A percentile compares a stretch with the other conserved stretches of the same genome.
Conservation (phyloP, 352 stramenopile species). For the Globisporangium canariense region DNA sequence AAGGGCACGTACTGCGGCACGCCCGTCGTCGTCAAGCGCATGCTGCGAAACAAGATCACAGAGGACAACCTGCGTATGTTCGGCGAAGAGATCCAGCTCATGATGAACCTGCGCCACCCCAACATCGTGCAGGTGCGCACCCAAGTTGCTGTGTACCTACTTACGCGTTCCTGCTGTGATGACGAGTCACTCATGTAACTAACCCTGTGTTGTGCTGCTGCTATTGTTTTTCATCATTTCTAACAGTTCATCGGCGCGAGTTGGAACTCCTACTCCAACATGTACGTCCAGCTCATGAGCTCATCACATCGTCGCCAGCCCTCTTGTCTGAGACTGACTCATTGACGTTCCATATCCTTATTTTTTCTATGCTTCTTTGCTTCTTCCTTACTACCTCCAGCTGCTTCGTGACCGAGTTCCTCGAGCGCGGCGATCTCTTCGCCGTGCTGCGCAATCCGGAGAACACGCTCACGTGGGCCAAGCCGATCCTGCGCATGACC, state of each 20-base stretch:
- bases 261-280: constrained; percentile 91
- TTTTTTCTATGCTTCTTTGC: constrained; percentile 10
- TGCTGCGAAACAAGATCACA: constrained; percentile 88
- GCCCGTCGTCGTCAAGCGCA: constrained; percentile 85
- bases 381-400: constrained; percentile 24
- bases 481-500: constrained; percentile 85
- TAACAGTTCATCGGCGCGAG: constrained; percentile 83
- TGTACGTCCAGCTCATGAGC: constrained; percentile 45
- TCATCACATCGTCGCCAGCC: background rate
- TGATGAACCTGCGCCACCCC: constrained; percentile 88
- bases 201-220: background rate
- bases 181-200: background rate
- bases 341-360: constrained; percentile 1
- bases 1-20: constrained; percentile 88
- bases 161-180: background rate
- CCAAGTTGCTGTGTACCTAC: background rate
- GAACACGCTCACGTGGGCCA: constrained; percentile 81
- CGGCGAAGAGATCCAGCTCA: constrained; percentile 87
- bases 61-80: constrained; percentile 89
- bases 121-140: constrained; percentile 76
- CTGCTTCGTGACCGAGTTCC: constrained; percentile 87
- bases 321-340: constrained; percentile 2
- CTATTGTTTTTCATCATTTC: too few species aligned
- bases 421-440: constrained; percentile 83
- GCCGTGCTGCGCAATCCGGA: constrained; percentile 74